Evolutionary conservation across 495 filamentous ascomycete species (phyloP).

Genomic region (Parathielavia hyrcaniae): DNA sequence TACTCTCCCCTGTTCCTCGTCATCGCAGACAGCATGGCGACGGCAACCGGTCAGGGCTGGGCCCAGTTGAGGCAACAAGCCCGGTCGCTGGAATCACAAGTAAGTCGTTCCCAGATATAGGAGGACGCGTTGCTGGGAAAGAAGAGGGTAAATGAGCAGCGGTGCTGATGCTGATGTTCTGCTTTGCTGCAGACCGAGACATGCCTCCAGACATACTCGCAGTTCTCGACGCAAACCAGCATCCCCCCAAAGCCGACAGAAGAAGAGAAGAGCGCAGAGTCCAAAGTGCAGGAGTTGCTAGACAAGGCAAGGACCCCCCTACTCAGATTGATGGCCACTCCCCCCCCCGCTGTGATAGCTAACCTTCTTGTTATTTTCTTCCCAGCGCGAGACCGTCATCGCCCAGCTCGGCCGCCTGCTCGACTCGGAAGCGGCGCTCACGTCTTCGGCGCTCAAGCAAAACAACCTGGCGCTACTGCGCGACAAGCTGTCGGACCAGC

Average conservation of each 20-base stretch:
- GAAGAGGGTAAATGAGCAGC: neutral
- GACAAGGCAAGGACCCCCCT: constrained; percentile 50
- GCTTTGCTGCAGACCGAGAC: constrained; percentile 64
- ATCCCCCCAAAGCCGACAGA: constrained; percentile 77
- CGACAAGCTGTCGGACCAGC: constrained; percentile 81
- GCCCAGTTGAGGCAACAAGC: constrained; percentile 93
- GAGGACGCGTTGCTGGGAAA: neutral
- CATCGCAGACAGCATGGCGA: constrained; percentile 50
- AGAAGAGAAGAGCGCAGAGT: constrained; percentile 74
- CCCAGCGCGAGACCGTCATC: constrained; percentile 74
- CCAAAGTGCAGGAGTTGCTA: constrained; percentile 77
- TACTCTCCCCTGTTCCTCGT: constrained; percentile 7
- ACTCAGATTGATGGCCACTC: neutral
- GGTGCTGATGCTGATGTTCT: neutral
- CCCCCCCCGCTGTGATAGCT: constrained; percentile 5
- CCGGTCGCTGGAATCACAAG: constrained; percentile 84
- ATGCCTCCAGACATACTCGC: constrained; percentile 91
- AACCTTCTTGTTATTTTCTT: neutral
- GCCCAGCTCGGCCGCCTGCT: constrained; percentile 80
- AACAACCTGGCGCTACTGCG: constrained; percentile 90
- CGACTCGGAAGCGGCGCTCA: constrained; percentile 86
- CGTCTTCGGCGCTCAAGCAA: constrained; percentile 85
- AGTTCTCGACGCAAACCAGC: constrained; percentile 77
- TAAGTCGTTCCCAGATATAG: constrained; percentile 33
- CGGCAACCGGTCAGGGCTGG: constrained; percentile 76